A percentile compares a stretch with the other conserved stretches of the same genome.
phyloP scores from a whole-genome alignment of 345 rosid species.

The Excoecaria agallocha region DNA sequence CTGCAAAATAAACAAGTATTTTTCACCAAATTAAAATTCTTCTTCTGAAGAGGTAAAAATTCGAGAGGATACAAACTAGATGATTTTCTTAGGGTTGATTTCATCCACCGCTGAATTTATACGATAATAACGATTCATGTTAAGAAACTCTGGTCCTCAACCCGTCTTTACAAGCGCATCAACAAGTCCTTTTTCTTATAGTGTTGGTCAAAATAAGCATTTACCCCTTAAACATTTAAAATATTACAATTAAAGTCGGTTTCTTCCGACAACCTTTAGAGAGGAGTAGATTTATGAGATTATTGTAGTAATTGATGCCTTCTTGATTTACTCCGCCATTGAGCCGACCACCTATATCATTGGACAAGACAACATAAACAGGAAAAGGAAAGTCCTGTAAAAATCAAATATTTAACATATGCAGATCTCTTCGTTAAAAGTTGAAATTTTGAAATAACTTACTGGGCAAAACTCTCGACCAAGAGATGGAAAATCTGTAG shows the following conservation, averaged over 20 bases:
- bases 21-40: background rate
- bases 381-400: background rate
- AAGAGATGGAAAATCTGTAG: background rate
- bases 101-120: no score
- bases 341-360: slow-evolving; percentile 10
- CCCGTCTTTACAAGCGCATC: no score
- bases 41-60: no score
- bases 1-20: background rate
- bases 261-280: background rate
- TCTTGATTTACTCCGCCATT: slow-evolving; percentile 16
- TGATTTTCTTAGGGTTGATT: no score
- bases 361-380: background rate
- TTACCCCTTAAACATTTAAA: background rate
- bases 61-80: no score
- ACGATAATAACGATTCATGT: no score
- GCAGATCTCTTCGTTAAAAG: background rate
- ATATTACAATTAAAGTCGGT: background rate
- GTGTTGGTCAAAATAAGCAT: no score
- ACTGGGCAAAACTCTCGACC: slow-evolving; percentile 1
- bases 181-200: no score
- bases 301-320: slow-evolving; percentile 18
- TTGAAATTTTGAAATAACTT: background rate
- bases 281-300: slow-evolving; percentile 14
- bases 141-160: no score
- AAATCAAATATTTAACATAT: background rate